These are phyloP conservation scores for Coniella lustricola DNA, from an alignment of 2,329 filamentous ascomycete species.

Conservation along the genomic window DNA sequence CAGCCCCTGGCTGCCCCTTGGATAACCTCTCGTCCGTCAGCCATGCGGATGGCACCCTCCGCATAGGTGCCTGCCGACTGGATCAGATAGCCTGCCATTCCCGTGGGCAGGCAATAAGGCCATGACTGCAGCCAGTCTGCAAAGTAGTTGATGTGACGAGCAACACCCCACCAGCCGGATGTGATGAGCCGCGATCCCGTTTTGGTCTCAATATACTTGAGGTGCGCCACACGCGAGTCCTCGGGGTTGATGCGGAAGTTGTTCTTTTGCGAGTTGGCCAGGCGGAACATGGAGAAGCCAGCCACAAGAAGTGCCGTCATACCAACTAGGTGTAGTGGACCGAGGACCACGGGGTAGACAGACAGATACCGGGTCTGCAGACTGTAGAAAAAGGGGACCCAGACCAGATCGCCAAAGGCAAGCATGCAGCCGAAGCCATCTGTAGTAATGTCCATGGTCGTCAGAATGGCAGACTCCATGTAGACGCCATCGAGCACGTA, in stretches of 20 bases:
- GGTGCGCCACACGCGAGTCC: slow-evolving; percentile 69
- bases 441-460: slow-evolving; percentile 88
- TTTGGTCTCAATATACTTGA: slow-evolving; percentile 80
- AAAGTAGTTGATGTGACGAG: slow-evolving; percentile 91
- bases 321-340: slow-evolving; percentile 54
- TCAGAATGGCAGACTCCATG: slow-evolving; percentile 84
- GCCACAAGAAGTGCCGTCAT: slow-evolving; percentile 60
- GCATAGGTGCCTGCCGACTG: slow-evolving; percentile 46
- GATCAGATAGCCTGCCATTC: slow-evolving; percentile 74
- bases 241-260: slow-evolving; percentile 81
- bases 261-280: slow-evolving; percentile 94
- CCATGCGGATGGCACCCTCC: slow-evolving; percentile 48
- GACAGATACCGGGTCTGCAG: slow-evolving; percentile 80
- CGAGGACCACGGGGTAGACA: slow-evolving; percentile 73
- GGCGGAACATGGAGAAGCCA: slow-evolving; percentile 89
- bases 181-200: slow-evolving; percentile 73
- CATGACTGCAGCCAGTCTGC: slow-evolving; percentile 93
- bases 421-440: slow-evolving; percentile 97
- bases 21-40: slow-evolving; percentile 57
- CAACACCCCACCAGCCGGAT: slow-evolving; percentile 88
- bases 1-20: slow-evolving; percentile 70
- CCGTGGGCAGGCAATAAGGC: slow-evolving; percentile 83
- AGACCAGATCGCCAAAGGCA: slow-evolving; percentile 83
- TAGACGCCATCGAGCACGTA: slow-evolving; percentile 81
- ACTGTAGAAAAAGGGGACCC: slow-evolving; percentile 87